Conservation (phyloP, 1,284 basidiomycete species). For the Pseudozyma flocculosa region DNA sequence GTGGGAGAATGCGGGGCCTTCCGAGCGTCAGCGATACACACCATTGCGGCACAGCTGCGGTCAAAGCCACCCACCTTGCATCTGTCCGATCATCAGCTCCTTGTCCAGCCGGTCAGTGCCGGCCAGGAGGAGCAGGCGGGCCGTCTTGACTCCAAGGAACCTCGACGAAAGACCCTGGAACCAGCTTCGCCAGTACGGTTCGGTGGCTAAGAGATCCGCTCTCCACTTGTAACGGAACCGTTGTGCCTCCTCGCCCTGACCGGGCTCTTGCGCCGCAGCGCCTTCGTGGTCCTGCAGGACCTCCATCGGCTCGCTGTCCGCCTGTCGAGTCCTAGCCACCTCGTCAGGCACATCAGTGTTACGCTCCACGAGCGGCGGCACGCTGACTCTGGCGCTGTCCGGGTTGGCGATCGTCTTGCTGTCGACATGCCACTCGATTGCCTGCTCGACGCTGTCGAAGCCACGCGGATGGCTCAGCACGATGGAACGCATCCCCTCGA, state of each 20-base stretch:
- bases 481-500: slow-evolving; percentile 85
- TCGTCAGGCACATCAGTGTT: slow-evolving; percentile 12
- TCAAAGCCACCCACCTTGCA: slow-evolving; percentile 62
- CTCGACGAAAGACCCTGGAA: slow-evolving; percentile 76
- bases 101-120: slow-evolving; percentile 90
- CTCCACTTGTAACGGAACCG: slow-evolving; percentile 67
- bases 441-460: slow-evolving; percentile 78
- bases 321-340: slow-evolving; percentile 4
- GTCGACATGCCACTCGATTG: slow-evolving; percentile 87
- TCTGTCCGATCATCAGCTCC: slow-evolving; percentile 95
- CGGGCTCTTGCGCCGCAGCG: too few relatives aligned
- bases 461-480: slow-evolving; percentile 80
- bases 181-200: slow-evolving; percentile 92
- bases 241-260: not conserved
- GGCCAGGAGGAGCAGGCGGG: slow-evolving; percentile 83
- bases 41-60: too few relatives aligned
- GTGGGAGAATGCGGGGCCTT: not conserved
- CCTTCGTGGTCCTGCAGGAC: slow-evolving; percentile 2
- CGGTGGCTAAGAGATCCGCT: slow-evolving; percentile 78
- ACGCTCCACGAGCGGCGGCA: slow-evolving; percentile 43
- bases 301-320: slow-evolving; percentile 17
- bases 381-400: slow-evolving; percentile 52
- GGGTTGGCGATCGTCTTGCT: slow-evolving; percentile 48
- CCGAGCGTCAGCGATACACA: too few relatives aligned
- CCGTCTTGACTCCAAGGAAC: slow-evolving; percentile 76